Conservation (phyloP, 306 rosid genomes). For the Rosa persica region DNA sequence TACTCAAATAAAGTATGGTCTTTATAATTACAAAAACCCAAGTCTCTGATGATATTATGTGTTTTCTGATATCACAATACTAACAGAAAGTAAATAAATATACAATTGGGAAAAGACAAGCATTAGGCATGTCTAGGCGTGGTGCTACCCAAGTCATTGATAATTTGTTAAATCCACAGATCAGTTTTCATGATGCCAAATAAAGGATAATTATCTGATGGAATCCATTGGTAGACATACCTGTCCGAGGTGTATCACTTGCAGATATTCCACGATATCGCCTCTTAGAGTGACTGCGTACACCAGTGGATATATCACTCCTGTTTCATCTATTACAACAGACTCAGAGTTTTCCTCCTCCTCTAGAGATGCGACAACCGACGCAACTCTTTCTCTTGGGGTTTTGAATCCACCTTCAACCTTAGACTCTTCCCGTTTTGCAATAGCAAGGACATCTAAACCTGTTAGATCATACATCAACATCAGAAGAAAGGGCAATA, state of each 20-base stretch:
- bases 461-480: slow-evolving; percentile 44
- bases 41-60: background rate
- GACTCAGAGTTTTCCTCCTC: slow-evolving; percentile 57
- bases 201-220: background rate
- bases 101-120: background rate
- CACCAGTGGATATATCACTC: slow-evolving; percentile 18
- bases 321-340: slow-evolving; percentile 45
- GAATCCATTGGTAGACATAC: slow-evolving; percentile 25
- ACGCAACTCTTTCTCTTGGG: slow-evolving; percentile 60
- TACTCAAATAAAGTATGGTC: background rate
- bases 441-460: slow-evolving; percentile 79
- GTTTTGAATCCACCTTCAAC: slow-evolving; percentile 64
- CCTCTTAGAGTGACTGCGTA: slow-evolving; percentile 40
- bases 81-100: background rate
- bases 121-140: background rate
- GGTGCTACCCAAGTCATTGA: background rate
- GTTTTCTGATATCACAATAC: background rate
- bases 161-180: background rate
- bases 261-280: slow-evolving; percentile 59
- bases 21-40: background rate
- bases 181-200: background rate
- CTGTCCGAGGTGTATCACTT: slow-evolving; percentile 43
- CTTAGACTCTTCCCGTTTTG: slow-evolving; percentile 64
- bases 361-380: slow-evolving; percentile 64
- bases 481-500: background rate